Evolutionary conservation across 148 eudicot species (phyloP), one percentile per base, ranked within the genome.

Genomic region (Chenopodium album): DNA sequence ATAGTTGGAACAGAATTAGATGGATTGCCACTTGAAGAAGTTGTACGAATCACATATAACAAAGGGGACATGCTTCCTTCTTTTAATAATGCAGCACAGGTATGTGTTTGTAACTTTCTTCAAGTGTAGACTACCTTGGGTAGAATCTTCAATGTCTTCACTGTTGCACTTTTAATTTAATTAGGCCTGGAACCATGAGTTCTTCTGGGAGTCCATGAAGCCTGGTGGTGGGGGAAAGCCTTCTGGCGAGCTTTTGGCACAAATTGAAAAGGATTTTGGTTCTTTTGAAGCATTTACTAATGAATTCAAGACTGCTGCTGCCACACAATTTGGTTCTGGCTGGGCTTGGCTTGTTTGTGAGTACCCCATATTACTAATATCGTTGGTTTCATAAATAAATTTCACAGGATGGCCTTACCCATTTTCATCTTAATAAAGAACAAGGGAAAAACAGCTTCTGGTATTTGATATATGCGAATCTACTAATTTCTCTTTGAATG

Each of bases 281-380:
- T 94, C 97, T 76, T 94, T 87, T 80, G 95, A 96, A 82, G 90
- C 83, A 76, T 88, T 96, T 73, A 87, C 90, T 48, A 85, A 76
- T 73, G 93, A 94, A 81, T 94, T 96, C 80, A 96, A 91, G 88
- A 67, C 95, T 60, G 97, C 95, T 71, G 98, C 97, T 48, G 84
- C 98, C 23, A 92, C 95, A 60, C 99, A 96, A 83, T 96, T 94
- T 83, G 98, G 99, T 84, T 96, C 99, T 81, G 99, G 99, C 78
- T 96, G 97, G 99, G 95, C 98, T 78, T 96, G 99, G 99, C 98
- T 96, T 80, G 92, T 83, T 47, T 94, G 99, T 96, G 86, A 92
- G 99, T 82, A 64, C 9, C 46, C 46, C 47, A 2, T 28, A 16
- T 1, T 29, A 20, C 7, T 62, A 52, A 2, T 11, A 67, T 29